Evolutionary conservation across 352 stramenopile species (phyloP).

Genomic region (Pythium aquatile): DNA sequence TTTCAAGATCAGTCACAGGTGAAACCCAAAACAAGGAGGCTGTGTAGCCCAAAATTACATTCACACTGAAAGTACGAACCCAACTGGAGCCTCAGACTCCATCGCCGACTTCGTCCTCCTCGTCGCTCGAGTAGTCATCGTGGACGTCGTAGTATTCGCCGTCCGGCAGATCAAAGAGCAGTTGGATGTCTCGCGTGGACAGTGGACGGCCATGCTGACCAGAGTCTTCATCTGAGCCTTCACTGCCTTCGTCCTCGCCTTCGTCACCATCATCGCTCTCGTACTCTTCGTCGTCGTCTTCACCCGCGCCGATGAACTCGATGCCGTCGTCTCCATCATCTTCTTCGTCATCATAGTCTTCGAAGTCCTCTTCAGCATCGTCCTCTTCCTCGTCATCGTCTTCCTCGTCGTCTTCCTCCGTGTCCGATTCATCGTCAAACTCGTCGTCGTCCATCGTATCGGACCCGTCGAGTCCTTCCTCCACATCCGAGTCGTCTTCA

Average conservation of each 20-base stretch:
- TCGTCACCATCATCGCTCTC: constrained; percentile 41
- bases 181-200: constrained; percentile 50
- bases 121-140: constrained; percentile 72
- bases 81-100: constrained; percentile 10
- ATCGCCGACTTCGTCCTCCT: constrained; percentile 68
- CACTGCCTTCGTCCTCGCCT: constrained; percentile 33
- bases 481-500: constrained; percentile 87
- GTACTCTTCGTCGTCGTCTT: constrained; percentile 34
- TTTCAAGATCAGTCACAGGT: constrained; percentile 7
- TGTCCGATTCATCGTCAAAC: constrained; percentile 65
- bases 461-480: constrained; percentile 69
- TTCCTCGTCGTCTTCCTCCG: constrained; percentile 39
- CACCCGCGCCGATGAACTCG: constrained; percentile 27
- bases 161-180: constrained; percentile 74
- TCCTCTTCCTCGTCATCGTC: constrained; percentile 44
- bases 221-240: constrained; percentile 18
- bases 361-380: constrained; percentile 30
- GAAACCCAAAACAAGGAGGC: not conserved
- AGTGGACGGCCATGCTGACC: not conserved
- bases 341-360: constrained; percentile 29
- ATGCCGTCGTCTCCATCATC: constrained; percentile 39
- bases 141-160: constrained; percentile 68
- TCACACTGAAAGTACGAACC: not conserved
- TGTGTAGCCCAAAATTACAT: constrained; percentile 3
- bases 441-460: constrained; percentile 77